These are phyloP conservation scores for Haberlea rhodopensis DNA, from an alignment of 257 asterid species.

Conservation along the genomic window DNA sequence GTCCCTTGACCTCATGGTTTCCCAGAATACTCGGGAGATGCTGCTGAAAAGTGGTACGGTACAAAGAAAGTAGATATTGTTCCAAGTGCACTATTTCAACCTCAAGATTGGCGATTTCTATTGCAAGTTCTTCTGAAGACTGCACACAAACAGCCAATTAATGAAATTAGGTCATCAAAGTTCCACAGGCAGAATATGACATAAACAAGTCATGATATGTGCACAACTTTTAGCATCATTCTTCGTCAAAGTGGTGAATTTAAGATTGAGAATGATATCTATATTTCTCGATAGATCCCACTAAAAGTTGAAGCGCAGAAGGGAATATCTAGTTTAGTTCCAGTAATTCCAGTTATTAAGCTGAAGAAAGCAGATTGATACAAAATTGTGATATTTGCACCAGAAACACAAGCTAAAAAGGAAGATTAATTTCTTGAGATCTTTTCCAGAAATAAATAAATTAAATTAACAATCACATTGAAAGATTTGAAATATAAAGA, in stretches of 20 bases:
- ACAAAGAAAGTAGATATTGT: slow-evolving; percentile 69
- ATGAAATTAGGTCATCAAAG: slow-evolving; percentile 11
- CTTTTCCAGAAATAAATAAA: slow-evolving; percentile 1
- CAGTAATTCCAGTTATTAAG: background rate
- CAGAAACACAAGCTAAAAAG: background rate
- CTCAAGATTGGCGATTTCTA: slow-evolving; percentile 73
- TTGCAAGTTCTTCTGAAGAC: slow-evolving; percentile 66
- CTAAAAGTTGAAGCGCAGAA: background rate
- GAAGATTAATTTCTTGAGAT: background rate
- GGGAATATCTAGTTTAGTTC: background rate
- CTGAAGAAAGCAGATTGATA: background rate
- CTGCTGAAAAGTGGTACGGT: slow-evolving; percentile 54
- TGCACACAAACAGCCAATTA: slow-evolving; percentile 31
- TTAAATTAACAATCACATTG: background rate
- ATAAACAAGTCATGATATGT: background rate
- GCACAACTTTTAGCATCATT: background rate
- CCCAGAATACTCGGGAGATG: slow-evolving; percentile 37
- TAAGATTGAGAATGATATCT: background rate
- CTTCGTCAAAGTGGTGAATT: background rate
- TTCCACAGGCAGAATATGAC: background rate
- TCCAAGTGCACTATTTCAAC: slow-evolving; percentile 69
- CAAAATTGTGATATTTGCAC: background rate
- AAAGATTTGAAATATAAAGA: slow-evolving; percentile 1
- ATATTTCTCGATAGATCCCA: background rate
- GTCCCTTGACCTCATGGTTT: slow-evolving; percentile 24